Evolutionary conservation across 352 stramenopile genomes (phyloP), one percentile per base, ranked within the genome.

Genomic region (Aphanomyces stellatus): DNA sequence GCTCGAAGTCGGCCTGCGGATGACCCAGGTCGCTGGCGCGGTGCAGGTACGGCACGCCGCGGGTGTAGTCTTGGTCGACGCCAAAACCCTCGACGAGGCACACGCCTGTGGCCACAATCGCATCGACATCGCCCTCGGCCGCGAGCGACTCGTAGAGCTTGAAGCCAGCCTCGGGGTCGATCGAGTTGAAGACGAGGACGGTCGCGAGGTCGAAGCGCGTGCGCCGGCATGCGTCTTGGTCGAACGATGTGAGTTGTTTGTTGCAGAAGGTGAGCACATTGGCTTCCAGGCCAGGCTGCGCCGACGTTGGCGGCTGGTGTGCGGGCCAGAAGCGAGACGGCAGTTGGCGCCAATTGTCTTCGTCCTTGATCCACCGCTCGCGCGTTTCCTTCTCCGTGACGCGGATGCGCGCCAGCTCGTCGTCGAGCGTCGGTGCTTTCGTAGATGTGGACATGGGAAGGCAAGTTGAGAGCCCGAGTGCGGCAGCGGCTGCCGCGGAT

Each of bases 51-150:
- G 22, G 11, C 19, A 64, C 37, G n/a, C 55, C 55, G 17, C 22
- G 22, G n/a, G 22, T 35, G 27, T 64, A 64, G 55, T 64, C 55
- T 35, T 64, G 55, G 33, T 64, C 40, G n/a, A 64, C 55, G 25
- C 55, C 55, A 49, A 51, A 64, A 24, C 55, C 55, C 51, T 64
- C 55, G 3, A 64, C 55, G 15, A 64, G 40, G 33, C 55, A 64
- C 55, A 64, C 37, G 19, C 55, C 55, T 10, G 37, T 34, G 5
- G 55, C 55, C 5, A 64, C 55, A 22, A 64, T 43, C 33, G 33
- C 55, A 15, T 64, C 37, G 31, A 64, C 55, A 22, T 51, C n/a
- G 13, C 55, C 55, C 30, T 64, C 55, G 35, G n/a, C 24, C 19
- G 55, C 55, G 3, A 64, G 55, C 19, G 19, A 43, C 4, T 28